These are phyloP conservation scores for Rhizophagus sp. DNA, from an alignment of 192 early-diverging fungal genomes.

Conservation along the genomic window DNA sequence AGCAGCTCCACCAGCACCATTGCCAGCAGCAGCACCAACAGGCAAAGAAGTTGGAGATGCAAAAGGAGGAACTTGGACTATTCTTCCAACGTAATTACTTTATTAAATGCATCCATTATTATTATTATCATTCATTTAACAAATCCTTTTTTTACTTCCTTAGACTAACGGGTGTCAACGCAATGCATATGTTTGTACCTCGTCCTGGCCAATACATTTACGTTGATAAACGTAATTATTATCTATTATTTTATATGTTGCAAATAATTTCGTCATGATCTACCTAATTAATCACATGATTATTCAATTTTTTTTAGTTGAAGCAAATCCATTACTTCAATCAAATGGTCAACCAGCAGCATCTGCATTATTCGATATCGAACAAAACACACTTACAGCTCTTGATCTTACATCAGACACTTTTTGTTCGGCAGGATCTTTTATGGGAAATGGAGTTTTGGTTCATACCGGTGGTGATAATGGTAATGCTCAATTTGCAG, in stretches of 20 bases:
- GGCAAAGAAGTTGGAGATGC: neutral
- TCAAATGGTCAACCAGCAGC: neutral
- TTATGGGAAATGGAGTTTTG: constrained; percentile 48
- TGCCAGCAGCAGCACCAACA: too few relatives aligned
- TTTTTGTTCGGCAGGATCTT: constrained; percentile 45
- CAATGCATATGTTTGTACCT: neutral
- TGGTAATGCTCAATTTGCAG: constrained; percentile 7
- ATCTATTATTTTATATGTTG: too few relatives aligned
- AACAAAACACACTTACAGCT: neutral
- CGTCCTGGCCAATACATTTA: neutral
- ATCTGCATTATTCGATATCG: neutral
- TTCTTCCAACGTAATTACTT: neutral
- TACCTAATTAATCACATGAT: neutral
- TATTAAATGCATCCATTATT: too few relatives aligned
- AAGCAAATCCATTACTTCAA: neutral
- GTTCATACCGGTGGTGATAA: constrained; percentile 52
- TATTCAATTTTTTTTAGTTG: neutral
- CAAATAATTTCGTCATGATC: too few relatives aligned
- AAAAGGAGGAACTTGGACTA: neutral
- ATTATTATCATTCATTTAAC: too few relatives aligned
- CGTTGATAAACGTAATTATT: neutral
- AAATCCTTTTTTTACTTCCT: too few relatives aligned
- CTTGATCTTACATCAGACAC: constrained; percentile 37
- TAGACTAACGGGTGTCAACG: neutral
- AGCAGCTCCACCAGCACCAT: too few relatives aligned